A percentile compares a stretch with the other conserved stretches of the same genome.
These are phyloP conservation scores for Zygosaccharomyces sapae DNA, from an alignment of 1,139 yeast species.

Conservation along the genomic window DNA sequence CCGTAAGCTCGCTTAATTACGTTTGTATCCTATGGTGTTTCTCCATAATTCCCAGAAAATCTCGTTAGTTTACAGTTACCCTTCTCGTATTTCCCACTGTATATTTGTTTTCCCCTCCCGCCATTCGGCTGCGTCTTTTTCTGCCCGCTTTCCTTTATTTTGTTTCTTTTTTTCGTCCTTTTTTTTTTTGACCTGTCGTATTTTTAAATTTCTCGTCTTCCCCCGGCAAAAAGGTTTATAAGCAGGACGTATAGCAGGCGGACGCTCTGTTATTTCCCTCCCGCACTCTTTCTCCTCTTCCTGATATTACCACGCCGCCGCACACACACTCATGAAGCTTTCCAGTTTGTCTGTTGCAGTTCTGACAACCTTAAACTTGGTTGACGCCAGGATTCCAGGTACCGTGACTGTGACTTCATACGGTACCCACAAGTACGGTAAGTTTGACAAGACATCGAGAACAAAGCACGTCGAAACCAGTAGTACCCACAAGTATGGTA, in stretches of 20 bases:
- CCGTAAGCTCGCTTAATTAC: too few species aligned
- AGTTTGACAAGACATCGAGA: conserved; percentile 39
- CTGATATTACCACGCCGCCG: background rate
- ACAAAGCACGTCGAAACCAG: conserved; percentile 37
- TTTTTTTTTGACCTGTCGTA: conserved; percentile 4
- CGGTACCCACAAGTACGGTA: conserved; percentile 47
- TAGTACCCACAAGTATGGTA: conserved; percentile 47
- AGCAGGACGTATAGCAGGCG: background rate
- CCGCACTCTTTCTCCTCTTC: background rate
- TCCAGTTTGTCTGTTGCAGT: conserved; percentile 36
- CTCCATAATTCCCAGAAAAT: background rate
- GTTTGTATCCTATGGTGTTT: too few species aligned
- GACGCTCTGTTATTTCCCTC: background rate
- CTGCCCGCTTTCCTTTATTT: too few species aligned
- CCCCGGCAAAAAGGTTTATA: background rate
- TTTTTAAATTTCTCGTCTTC: background rate
- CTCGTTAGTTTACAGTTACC: background rate
- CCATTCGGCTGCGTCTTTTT: too few species aligned
- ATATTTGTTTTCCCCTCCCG: too few species aligned
- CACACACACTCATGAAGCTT: conserved; percentile 37
- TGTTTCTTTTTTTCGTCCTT: too few species aligned
- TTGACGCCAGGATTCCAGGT: conserved; percentile 4
- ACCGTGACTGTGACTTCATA: conserved; percentile 3
- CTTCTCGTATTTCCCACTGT: conserved; percentile 4
- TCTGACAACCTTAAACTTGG: conserved; percentile 34